A percentile compares a stretch with the other conserved stretches of the same genome.
phyloP scores from a whole-genome alignment of 495 filamentous ascomycete genomes.

The Cercophora samala region DNA sequence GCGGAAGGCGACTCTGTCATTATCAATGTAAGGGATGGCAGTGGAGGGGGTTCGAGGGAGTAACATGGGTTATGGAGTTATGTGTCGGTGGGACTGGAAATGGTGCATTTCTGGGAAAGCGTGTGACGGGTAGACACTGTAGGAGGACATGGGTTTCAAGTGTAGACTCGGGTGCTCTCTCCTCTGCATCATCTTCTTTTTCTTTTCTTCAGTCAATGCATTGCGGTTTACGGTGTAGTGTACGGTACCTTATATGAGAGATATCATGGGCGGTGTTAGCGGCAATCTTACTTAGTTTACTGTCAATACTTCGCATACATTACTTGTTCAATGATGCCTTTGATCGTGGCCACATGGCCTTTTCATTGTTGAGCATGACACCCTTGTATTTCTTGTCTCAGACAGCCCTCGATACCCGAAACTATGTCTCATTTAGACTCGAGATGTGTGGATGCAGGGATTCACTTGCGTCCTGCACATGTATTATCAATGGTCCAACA shows the following conservation, averaged over 20 bases:
- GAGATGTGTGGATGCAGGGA: background rate
- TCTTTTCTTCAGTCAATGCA: background rate
- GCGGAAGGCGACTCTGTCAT: background rate
- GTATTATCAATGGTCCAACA: background rate
- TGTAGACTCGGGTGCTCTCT: background rate
- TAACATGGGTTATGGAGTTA: conserved; percentile 3
- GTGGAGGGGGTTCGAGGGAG: background rate
- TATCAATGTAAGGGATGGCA: background rate
- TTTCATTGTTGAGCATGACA: no score
- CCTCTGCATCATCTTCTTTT: background rate
- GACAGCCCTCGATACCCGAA: background rate
- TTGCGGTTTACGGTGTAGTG: background rate
- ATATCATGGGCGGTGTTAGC: conserved; percentile 2
- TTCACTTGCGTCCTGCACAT: background rate
- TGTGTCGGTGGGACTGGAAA: background rate
- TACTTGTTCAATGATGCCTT: no score
- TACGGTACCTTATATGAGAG: background rate
- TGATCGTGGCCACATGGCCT: no score
- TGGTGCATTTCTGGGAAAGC: conserved; percentile 2
- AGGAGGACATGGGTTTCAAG: background rate
- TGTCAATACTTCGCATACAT: background rate
- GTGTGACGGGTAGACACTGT: background rate
- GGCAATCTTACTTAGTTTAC: background rate
- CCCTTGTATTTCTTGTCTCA: background rate
- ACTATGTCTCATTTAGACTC: background rate